Conservation (phyloP, 2,329 filamentous ascomycete genomes). For the Byssochlamys sp. region DNA sequence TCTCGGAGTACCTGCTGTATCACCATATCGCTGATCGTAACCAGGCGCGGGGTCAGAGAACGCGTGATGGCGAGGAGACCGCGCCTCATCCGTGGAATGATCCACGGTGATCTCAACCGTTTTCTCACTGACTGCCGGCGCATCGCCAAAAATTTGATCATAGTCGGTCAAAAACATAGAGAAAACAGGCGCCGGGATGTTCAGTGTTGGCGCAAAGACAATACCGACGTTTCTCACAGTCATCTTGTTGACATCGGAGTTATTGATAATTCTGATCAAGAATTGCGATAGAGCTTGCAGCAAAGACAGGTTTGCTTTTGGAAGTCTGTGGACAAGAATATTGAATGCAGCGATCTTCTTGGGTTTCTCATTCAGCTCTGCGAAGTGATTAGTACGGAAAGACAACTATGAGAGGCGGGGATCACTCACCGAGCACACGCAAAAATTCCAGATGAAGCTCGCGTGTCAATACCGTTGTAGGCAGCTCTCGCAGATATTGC, state of each 20-base stretch:
- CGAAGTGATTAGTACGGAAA: slow-evolving; percentile 3
- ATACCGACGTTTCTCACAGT: slow-evolving; percentile 94
- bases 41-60: slow-evolving; percentile 58
- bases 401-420: background rate
- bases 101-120: slow-evolving; percentile 35
- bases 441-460: slow-evolving; percentile 86
- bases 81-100: slow-evolving; percentile 46
- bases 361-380: slow-evolving; percentile 61
- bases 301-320: slow-evolving; percentile 68
- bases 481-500: slow-evolving; percentile 83
- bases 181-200: slow-evolving; percentile 90
- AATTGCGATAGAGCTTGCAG: slow-evolving; percentile 79
- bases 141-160: slow-evolving; percentile 68
- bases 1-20: slow-evolving; percentile 15
- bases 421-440: slow-evolving; percentile 54
- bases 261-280: slow-evolving; percentile 83
- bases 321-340: slow-evolving; percentile 68
- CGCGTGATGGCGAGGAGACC: slow-evolving; percentile 56
- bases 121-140: slow-evolving; percentile 39
- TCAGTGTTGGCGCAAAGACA: slow-evolving; percentile 92
- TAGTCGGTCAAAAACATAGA: slow-evolving; percentile 89
- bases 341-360: slow-evolving; percentile 72
- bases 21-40: slow-evolving; percentile 40
- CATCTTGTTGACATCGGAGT: slow-evolving; percentile 91
- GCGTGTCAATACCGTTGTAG: slow-evolving; percentile 78